Percentiles rank a stretch among this genome's conserved stretches.
Evolutionary conservation across 257 asterid species (phyloP).

Genomic region (Nicotiana tomentosiformis): DNA sequence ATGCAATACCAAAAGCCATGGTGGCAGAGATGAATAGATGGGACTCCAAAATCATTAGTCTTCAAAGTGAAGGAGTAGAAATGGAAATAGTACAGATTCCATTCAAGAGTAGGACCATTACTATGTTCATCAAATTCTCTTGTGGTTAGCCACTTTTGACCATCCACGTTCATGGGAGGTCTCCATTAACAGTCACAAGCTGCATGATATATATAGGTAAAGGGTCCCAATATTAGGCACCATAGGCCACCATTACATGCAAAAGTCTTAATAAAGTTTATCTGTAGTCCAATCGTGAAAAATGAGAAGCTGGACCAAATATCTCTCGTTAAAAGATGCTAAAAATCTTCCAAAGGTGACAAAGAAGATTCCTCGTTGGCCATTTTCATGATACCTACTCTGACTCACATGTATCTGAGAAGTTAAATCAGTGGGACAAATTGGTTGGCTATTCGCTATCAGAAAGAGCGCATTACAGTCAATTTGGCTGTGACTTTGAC

Average conservation of each 20-base stretch:
- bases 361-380: slow-evolving; percentile 50
- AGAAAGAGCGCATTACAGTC: slow-evolving; percentile 16
- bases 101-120: slow-evolving; percentile 35
- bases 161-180: slow-evolving; percentile 54
- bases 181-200: slow-evolving; percentile 42
- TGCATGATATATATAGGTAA: slow-evolving; percentile 27
- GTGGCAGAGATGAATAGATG: not conserved
- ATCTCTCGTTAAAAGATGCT: slow-evolving; percentile 33
- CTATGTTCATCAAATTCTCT: slow-evolving; percentile 24
- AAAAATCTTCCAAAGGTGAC: slow-evolving; percentile 35
- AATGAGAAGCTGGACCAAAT: slow-evolving; percentile 28
- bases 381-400: slow-evolving; percentile 29
- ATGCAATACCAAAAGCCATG: not conserved
- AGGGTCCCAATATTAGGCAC: slow-evolving; percentile 34
- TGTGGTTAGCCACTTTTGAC: slow-evolving; percentile 41
- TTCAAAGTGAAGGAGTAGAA: not conserved
- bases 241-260: slow-evolving; percentile 38
- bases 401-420: slow-evolving; percentile 23
- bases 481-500: slow-evolving; percentile 1
- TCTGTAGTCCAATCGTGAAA: slow-evolving; percentile 17
- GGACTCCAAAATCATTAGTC: not conserved
- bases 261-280: slow-evolving; percentile 31
- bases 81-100: slow-evolving; percentile 20
- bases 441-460: slow-evolving; percentile 23
- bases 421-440: slow-evolving; percentile 24